Conservation (phyloP, 2,329 filamentous ascomycete species). For the Mollisia scopiformis region DNA sequence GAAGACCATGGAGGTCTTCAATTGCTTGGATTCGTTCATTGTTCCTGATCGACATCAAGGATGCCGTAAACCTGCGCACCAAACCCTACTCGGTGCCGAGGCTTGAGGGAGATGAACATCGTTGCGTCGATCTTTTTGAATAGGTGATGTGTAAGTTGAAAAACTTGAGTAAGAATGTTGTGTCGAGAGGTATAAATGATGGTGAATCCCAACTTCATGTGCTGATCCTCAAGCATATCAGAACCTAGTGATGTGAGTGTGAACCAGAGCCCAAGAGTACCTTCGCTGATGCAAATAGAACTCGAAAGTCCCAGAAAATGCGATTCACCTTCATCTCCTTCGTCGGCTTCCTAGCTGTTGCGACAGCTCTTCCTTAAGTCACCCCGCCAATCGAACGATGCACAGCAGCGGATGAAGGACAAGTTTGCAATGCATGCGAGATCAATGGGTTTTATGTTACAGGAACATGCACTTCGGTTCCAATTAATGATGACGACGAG, state of each 20-base stretch:
- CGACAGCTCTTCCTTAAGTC: slow-evolving; percentile 7
- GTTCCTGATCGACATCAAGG: not conserved
- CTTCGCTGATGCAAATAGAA: not conserved
- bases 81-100: not conserved
- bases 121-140: not conserved
- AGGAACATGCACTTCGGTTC: not conserved
- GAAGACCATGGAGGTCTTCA: too few species aligned
- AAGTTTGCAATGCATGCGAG: slow-evolving; percentile 12
- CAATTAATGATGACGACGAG: not conserved
- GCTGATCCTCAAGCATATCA: not conserved
- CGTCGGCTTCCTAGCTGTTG: slow-evolving; percentile 1
- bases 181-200: too few species aligned
- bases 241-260: too few species aligned
- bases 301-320: not conserved
- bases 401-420: not conserved
- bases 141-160: not conserved
- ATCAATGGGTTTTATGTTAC: slow-evolving; percentile 10
- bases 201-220: too few species aligned
- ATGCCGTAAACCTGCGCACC: not conserved
- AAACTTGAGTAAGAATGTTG: too few species aligned
- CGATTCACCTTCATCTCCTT: slow-evolving; percentile 3
- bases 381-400: slow-evolving; percentile 10
- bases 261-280: too few species aligned
- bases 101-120: not conserved
- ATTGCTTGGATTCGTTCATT: not conserved